Percentiles rank a stretch among this genome's conserved stretches.
phyloP scores from a whole-genome alignment of 371 early-diverging fungal species.

The Circinella minor region DNA sequence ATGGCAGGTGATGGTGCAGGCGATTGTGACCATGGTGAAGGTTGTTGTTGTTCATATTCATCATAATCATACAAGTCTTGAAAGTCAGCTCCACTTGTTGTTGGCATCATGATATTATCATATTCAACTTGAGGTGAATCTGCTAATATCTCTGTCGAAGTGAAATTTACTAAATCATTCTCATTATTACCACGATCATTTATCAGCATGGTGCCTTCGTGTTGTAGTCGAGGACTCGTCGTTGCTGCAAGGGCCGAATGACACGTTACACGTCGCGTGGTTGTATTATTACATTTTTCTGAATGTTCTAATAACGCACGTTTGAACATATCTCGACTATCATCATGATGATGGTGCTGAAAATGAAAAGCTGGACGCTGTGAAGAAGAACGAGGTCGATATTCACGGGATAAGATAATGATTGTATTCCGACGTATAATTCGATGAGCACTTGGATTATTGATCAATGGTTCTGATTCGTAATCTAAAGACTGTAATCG shows the following conservation, averaged over 20 bases:
- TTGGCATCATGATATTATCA: neutral
- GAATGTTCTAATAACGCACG: constrained; percentile 40
- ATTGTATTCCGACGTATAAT: constrained; percentile 55
- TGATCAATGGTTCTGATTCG: constrained; percentile 58
- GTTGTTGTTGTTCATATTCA: constrained; percentile 56
- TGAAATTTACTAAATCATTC: constrained; percentile 13
- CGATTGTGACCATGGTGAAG: constrained; percentile 69
- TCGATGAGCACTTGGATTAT: constrained; percentile 54
- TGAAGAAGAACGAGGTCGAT: constrained; percentile 34
- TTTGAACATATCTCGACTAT: constrained; percentile 39
- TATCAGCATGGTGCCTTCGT: constrained; percentile 4
- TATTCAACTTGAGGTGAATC: constrained; percentile 23
- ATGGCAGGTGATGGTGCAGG: constrained; percentile 67
- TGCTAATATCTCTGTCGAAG: constrained; percentile 33
- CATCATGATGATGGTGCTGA: constrained; percentile 23
- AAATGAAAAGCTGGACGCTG: constrained; percentile 22
- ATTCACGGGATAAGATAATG: constrained; percentile 63
- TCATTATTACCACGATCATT: too few relatives aligned
- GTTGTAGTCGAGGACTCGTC: constrained; percentile 40
- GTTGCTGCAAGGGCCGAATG: constrained; percentile 20
- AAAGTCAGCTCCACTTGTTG: constrained; percentile 1
- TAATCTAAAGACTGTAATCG: constrained; percentile 60
- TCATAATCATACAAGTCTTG: constrained; percentile 34
- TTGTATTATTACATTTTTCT: constrained; percentile 21
- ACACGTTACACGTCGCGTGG: constrained; percentile 4